Evolutionary conservation across 345 rosid genomes (phyloP).

Genomic region (thale cress (Arabidopsis thaliana)): TAIR10.1 NC_003076.8:8164501-8165000

Average conservation of each 20-base stretch:
- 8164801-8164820: constrained; percentile 48
- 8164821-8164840: constrained; percentile 49
- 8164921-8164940: constrained; percentile 41
- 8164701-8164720: too few species aligned
- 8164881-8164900: constrained; percentile 36
- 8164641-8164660: constrained; percentile 50
- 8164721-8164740: neutral
- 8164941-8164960: constrained; percentile 34
- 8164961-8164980: constrained; percentile 46
- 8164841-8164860: constrained; percentile 40
- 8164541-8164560: neutral
- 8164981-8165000: constrained; percentile 46
- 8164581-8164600: constrained; percentile 35
- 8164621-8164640: constrained; percentile 49
- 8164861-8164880: constrained; percentile 47
- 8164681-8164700: constrained; percentile 3
- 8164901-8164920: constrained; percentile 47
- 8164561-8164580: constrained; percentile 15
- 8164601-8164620: constrained; percentile 52
- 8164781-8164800: constrained; percentile 36
- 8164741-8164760: neutral
- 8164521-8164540: neutral
- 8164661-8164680: constrained; percentile 37
- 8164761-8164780: neutral
- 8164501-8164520: neutral